Evolutionary conservation across 441 rosid species (phyloP).

Genomic region (Melianthus villosus): DNA sequence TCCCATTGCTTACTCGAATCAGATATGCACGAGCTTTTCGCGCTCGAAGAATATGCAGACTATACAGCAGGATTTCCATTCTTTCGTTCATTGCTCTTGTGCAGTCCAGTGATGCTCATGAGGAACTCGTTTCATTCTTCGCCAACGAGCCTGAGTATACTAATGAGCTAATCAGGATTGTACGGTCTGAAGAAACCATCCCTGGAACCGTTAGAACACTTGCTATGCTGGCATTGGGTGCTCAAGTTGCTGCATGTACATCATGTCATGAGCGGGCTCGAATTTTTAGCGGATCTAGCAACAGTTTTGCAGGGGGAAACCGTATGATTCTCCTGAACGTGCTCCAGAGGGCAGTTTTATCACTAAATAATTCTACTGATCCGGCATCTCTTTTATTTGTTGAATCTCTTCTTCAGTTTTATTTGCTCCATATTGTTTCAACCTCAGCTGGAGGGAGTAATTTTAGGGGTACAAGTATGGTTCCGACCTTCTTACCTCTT

Average conservation of each 20-base stretch:
- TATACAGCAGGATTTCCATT: constrained; percentile 77
- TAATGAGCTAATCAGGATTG: constrained; percentile 60
- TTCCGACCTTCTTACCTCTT: constrained; percentile 84
- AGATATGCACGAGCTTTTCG: constrained; percentile 86
- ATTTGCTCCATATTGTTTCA: too few relatives aligned
- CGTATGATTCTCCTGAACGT: constrained; percentile 52
- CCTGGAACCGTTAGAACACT: constrained; percentile 74
- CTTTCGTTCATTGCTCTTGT: constrained; percentile 87
- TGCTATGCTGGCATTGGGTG: constrained; percentile 71
- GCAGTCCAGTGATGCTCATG: constrained; percentile 71
- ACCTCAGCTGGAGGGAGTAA: too few relatives aligned
- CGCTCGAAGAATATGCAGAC: constrained; percentile 57
- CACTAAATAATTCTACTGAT: constrained; percentile 92
- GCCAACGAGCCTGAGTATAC: constrained; percentile 90
- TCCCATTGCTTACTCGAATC: constrained; percentile 66
- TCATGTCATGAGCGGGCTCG: constrained; percentile 89
- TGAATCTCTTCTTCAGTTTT: too few relatives aligned
- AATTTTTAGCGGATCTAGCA: too few relatives aligned
- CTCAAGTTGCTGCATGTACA: constrained; percentile 73
- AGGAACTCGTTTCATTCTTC: constrained; percentile 72
- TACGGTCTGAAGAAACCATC: constrained; percentile 69
- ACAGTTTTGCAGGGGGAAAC: too few relatives aligned
- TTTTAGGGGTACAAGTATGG: constrained; percentile 91
- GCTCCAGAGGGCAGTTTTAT: constrained; percentile 66
- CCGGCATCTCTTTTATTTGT: constrained; percentile 78